Evolutionary conservation across 176 grass and related monocot species (phyloP).

Genomic region (Melocanna baccifera): DNA sequence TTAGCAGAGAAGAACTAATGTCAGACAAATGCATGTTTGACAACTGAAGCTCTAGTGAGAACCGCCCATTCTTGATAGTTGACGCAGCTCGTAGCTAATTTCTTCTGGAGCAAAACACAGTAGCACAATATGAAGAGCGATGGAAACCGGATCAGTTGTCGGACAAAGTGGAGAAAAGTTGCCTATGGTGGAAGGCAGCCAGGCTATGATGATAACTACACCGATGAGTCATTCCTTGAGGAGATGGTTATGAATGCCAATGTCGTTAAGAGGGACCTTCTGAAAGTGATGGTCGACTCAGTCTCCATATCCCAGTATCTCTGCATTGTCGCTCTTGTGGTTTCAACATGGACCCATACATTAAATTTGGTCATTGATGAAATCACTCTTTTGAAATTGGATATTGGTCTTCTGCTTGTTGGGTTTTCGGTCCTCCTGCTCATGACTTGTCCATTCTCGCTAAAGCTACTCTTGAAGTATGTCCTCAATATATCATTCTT

Average conservation of each 20-base stretch:
- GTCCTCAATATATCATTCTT: slow-evolving; percentile 91
- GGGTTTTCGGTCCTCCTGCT: slow-evolving; percentile 76
- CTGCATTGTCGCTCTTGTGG: slow-evolving; percentile 77
- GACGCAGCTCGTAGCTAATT: neutral
- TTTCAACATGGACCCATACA: slow-evolving; percentile 74
- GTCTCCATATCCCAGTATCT: slow-evolving; percentile 90
- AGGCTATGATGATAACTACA: slow-evolving; percentile 78
- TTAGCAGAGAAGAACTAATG: neutral
- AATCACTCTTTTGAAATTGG: slow-evolving; percentile 68
- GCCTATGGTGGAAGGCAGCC: slow-evolving; percentile 84
- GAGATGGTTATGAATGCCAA: slow-evolving; percentile 98
- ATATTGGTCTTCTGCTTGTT: slow-evolving; percentile 60
- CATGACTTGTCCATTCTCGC: slow-evolving; percentile 54
- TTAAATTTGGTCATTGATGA: slow-evolving; percentile 73
- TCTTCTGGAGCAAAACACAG: neutral
- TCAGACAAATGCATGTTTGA: neutral
- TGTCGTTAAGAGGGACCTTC: slow-evolving; percentile 83
- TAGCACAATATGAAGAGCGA: slow-evolving; percentile 37
- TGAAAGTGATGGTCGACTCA: slow-evolving; percentile 69
- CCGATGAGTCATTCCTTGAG: slow-evolving; percentile 76
- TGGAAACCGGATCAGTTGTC: slow-evolving; percentile 28
- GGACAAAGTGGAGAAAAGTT: slow-evolving; percentile 78
- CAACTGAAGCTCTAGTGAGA: neutral
- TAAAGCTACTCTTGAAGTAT: slow-evolving; percentile 58
- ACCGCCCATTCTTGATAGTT: neutral